These are phyloP conservation scores for Candida coquimbonensis DNA, from an alignment of 805 yeast genomes.

Conservation along the genomic window DNA sequence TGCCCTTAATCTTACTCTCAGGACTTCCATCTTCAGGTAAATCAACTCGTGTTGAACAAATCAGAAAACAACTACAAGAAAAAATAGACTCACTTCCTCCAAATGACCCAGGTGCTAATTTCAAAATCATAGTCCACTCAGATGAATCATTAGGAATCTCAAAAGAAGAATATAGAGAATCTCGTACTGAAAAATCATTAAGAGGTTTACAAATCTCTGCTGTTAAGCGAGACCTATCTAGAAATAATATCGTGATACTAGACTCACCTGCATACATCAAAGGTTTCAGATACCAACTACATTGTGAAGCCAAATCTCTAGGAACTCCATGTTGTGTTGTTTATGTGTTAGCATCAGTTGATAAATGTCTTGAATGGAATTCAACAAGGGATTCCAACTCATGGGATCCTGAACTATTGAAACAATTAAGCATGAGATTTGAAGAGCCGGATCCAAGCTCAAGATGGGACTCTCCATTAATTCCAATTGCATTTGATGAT, in stretches of 20 bases:
- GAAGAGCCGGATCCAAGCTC: slow-evolving; percentile 87
- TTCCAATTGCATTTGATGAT: slow-evolving; percentile 55
- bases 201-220: slow-evolving; percentile 85
- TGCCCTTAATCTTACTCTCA: slow-evolving; percentile 82
- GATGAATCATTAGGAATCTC: slow-evolving; percentile 74
- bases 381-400: slow-evolving; percentile 23
- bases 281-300: slow-evolving; percentile 90
- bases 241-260: slow-evolving; percentile 67
- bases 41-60: slow-evolving; percentile 58
- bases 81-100: slow-evolving; percentile 34
- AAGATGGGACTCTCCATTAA: slow-evolving; percentile 92
- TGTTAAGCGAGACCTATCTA: slow-evolving; percentile 71
- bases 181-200: slow-evolving; percentile 70
- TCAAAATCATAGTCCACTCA: slow-evolving; percentile 59
- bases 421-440: slow-evolving; percentile 71
- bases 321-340: slow-evolving; percentile 78
- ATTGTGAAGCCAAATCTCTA: slow-evolving; percentile 84
- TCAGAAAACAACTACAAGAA: slow-evolving; percentile 40
- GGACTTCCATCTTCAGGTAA: slow-evolving; percentile 89
- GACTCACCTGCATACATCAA: slow-evolving; percentile 88
- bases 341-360: slow-evolving; percentile 66
- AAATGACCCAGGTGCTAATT: slow-evolving; percentile 44
- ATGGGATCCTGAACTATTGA: slow-evolving; percentile 64
- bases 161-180: slow-evolving; percentile 61
- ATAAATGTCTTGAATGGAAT: slow-evolving; percentile 61